Base-by-base conservation (phyloP, 208 protist genomes). In the Zelonia costaricensis region DNA sequence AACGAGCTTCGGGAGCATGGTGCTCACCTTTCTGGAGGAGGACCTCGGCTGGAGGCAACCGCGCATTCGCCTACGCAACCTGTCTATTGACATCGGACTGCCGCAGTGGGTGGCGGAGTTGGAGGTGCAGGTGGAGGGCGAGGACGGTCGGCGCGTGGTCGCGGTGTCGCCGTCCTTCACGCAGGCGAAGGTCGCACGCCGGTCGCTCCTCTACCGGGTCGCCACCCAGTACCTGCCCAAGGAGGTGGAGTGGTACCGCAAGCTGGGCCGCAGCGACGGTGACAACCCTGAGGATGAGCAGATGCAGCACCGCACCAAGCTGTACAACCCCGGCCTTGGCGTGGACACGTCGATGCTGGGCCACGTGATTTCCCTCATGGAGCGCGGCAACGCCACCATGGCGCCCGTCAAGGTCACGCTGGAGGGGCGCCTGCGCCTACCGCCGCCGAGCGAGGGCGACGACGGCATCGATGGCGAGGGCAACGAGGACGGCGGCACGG, bases 61-160 rank as follows among this genome's bases (percentile, higher is more conserved):
- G 47, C 82, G 90, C 18, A 69, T 96, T 27, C 84, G 90, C 1
- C 72, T 92, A 42, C 84, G 86, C 62, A 93, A 92, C 70, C 59
- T 75, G 0, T 83, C 78, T 12, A 74, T 71, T 23, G 76, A 85
- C 27, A 58, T 93, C 18, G 84, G 86, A 18, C 63, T 92, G 25
- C 83, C 86, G 20, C 86, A 92, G 67, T 96, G 90, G 85, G 78
- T 89, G 45, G 90, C 90, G 7, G 86, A 96, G 76, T 68, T 96
- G 78, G 90, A 96, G 74, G 90, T 81, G 25, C 74, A 81, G 52
- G 78, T 93, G 36, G 78, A 91, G 23, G 73, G 82, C 4, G 82
- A 90, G 55, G 74, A 87, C 30, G 63, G 74, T 2, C 78, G 81
- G 10, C 84, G 84, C 25, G 75, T 91, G 10, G 90, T 96, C 31